A percentile compares a stretch with the other conserved stretches of the same genome.
Conservation (phyloP, 2,329 filamentous ascomycete species). For the Ciborinia camelliae region DNA sequence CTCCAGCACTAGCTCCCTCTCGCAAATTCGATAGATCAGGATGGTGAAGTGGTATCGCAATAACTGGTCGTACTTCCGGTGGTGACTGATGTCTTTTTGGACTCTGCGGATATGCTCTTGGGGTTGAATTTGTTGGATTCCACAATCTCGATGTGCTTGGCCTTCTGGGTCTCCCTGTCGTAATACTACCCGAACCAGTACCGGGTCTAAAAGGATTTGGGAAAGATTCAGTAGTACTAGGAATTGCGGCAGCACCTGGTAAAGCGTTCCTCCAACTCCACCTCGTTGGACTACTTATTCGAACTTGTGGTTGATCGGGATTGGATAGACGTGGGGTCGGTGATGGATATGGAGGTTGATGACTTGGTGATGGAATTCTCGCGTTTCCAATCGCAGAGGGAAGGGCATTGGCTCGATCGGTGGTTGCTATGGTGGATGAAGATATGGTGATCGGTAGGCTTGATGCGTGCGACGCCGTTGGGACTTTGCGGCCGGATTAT, state of each 20-base stretch:
- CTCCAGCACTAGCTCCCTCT: conserved; percentile 31
- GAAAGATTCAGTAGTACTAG: not conserved
- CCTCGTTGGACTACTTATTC: conserved; percentile 46
- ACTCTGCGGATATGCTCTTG: conserved; percentile 38
- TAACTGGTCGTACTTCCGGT: conserved; percentile 24
- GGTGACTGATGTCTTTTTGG: conserved; percentile 23
- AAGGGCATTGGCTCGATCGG: conserved; percentile 18
- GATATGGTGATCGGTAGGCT: conserved; percentile 24
- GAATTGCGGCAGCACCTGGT: conserved; percentile 26
- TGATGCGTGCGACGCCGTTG: conserved; percentile 35
- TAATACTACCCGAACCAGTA: conserved; percentile 31
- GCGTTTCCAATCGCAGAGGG: conserved; percentile 29
- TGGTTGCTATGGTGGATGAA: conserved; percentile 26
- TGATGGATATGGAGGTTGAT: conserved; percentile 34
- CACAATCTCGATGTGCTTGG: conserved; percentile 46
- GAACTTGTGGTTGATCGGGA: conserved; percentile 29
- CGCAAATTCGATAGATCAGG: conserved; percentile 31
- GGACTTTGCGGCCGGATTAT: conserved; percentile 25
- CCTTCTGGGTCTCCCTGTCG: conserved; percentile 27
- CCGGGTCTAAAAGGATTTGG: conserved; percentile 31
- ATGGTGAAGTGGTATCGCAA: conserved; percentile 36
- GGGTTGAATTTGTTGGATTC: conserved; percentile 60
- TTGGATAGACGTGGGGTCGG: conserved; percentile 21
- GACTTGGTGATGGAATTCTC: conserved; percentile 33
- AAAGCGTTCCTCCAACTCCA: conserved; percentile 38